Evolutionary conservation across 2,329 filamentous ascomycete species (phyloP).

Genomic region (Talaromyces funiculosus): DNA sequence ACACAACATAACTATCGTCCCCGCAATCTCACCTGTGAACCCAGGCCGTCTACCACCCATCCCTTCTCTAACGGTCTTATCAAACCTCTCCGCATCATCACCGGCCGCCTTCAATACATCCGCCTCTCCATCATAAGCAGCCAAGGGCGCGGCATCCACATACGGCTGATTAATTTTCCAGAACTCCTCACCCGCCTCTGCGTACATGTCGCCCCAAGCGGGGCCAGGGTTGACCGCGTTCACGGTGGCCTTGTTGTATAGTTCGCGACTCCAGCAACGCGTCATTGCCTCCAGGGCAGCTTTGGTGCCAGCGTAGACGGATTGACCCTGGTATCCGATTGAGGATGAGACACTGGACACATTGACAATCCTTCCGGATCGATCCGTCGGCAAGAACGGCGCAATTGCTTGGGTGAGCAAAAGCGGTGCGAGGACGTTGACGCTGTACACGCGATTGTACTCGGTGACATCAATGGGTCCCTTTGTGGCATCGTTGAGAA

Average conservation of each 20-base stretch:
- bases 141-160: constrained; percentile 59
- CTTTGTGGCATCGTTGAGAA: constrained; percentile 59
- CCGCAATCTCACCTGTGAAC: constrained; percentile 66
- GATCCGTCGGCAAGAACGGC: constrained; percentile 64
- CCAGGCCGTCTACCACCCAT: constrained; percentile 56
- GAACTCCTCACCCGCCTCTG: constrained; percentile 51
- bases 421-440: constrained; percentile 78
- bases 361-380: constrained; percentile 60
- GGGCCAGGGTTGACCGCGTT: constrained; percentile 63
- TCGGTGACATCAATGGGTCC: constrained; percentile 56
- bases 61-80: constrained; percentile 58
- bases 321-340: constrained; percentile 54
- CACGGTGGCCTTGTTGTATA: constrained; percentile 57
- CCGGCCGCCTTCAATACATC: constrained; percentile 26
- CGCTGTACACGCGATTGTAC: constrained; percentile 66
- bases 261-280: constrained; percentile 59
- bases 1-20: constrained; percentile 71
- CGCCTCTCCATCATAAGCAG: constrained; percentile 17
- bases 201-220: constrained; percentile 61
- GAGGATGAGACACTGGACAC: constrained; percentile 54
- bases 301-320: constrained; percentile 61
- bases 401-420: constrained; percentile 68
- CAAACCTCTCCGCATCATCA: constrained; percentile 47
- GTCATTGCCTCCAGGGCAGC: constrained; percentile 65
- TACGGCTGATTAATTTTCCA: constrained; percentile 55